phyloP scores from a whole-genome alignment of 495 filamentous ascomycete species.

The Penicillium bialowiezense region DNA sequence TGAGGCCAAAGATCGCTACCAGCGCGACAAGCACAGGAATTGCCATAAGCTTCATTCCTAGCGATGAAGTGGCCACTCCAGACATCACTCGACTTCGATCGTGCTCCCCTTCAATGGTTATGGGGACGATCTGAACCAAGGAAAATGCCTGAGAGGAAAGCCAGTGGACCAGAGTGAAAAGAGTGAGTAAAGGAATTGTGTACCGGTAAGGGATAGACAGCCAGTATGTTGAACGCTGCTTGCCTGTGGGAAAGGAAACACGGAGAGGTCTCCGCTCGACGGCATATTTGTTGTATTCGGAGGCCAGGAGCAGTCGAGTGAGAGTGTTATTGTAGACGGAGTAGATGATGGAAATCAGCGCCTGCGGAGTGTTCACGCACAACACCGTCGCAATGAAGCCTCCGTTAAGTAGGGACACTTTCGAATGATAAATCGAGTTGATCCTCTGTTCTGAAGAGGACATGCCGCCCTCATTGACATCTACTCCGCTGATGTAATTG shows the following conservation, averaged over 20 bases:
- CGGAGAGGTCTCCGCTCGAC: not conserved
- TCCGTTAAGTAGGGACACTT: not conserved
- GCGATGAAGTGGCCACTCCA: not conserved
- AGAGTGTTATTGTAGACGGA: not conserved
- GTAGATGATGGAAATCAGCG: not conserved
- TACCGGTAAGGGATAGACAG: constrained; percentile 5
- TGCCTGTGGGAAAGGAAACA: constrained; percentile 1
- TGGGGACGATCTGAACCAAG: not conserved
- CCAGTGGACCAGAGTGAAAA: constrained; percentile 4
- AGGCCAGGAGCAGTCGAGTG: not conserved
- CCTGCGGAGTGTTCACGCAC: not conserved
- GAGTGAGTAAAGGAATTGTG: not conserved
- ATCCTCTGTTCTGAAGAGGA: not conserved
- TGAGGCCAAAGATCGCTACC: not conserved
- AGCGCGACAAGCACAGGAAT: not conserved
- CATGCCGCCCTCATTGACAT: not conserved
- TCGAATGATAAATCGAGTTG: not conserved
- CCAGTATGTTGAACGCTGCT: constrained; percentile 4
- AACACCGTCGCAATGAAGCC: not conserved
- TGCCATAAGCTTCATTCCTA: not conserved
- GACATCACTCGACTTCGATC: not conserved
- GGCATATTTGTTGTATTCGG: constrained; percentile 3
- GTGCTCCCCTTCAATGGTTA: not conserved
- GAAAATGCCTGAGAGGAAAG: constrained; percentile 1
- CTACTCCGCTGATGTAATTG: not conserved